A percentile compares a stretch with the other conserved stretches of the same genome.
Conservation (phyloP, 2,329 filamentous ascomycete species). For the Bipolaris zeicola region DNA sequence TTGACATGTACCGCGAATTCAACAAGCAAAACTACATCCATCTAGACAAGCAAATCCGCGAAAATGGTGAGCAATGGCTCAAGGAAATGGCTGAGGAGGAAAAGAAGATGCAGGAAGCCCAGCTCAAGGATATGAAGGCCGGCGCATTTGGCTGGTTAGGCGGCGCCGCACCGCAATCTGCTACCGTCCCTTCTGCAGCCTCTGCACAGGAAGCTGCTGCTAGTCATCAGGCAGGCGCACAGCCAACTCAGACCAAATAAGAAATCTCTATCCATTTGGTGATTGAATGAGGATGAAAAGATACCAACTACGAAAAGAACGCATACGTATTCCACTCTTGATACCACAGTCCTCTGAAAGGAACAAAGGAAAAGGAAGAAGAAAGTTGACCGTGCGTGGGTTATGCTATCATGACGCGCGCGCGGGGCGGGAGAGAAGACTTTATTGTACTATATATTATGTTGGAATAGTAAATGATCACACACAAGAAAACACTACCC, state of each 20-base stretch:
- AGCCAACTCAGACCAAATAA: conserved; percentile 19
- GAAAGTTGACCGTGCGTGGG: too few relatives aligned
- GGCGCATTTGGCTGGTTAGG: conserved; percentile 41
- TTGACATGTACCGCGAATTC: conserved; percentile 89
- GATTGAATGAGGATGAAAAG: background rate
- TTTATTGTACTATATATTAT: background rate
- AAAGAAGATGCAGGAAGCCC: conserved; percentile 88
- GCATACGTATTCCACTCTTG: conserved; percentile 13
- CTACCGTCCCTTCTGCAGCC: conserved; percentile 24
- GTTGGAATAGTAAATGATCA: background rate
- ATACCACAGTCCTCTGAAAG: too few relatives aligned
- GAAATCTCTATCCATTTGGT: conserved; percentile 5
- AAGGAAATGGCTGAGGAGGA: conserved; percentile 88
- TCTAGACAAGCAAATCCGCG: conserved; percentile 86
- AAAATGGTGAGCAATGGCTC: conserved; percentile 94
- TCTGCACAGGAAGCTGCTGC: conserved; percentile 22
- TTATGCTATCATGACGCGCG: too few relatives aligned
- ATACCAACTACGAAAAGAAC: conserved; percentile 7
- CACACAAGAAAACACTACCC: too few relatives aligned
- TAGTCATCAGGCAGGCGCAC: conserved; percentile 19
- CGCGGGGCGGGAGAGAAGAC: background rate
- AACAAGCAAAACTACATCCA: conserved; percentile 89
- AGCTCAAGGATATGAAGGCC: conserved; percentile 86
- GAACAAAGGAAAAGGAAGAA: too few relatives aligned
- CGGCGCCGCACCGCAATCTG: conserved; percentile 17